Evolutionary conservation across 1,284 basidiomycete genomes (phyloP), one percentile per base, ranked within the genome.

Genomic region (Spongispora temasekensis): DNA sequence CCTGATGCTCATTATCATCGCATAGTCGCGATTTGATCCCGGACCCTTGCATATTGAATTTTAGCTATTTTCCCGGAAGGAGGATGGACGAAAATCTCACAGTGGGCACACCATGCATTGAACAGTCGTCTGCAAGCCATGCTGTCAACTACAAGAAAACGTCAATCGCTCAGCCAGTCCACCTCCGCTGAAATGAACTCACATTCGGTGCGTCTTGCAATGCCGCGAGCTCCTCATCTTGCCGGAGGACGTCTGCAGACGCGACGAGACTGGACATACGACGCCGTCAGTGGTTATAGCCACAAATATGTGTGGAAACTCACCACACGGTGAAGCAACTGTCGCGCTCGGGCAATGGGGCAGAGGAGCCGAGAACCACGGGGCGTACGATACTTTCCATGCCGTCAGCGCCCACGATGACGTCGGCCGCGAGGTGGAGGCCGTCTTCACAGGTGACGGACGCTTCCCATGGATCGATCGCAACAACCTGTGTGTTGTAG

Each of bases 391-490:
- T 64, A 65, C 86, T 87, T 67, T 83, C 72, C 21, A 78, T 76
- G 17, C 85, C 85, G 66, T 86, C 85, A 3, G 84, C 84, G 15
- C 81, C 84, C 3, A 87, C 69, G 30, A 87, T 72, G 19, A 86
- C 64, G 65, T 87, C 83, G 1, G 77, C 79, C 9, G 65, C 53
- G n/a, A 82, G 46, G 2, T 64, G 66, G 58, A 78, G 75, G 17
- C 81, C 84, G 42, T 66, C 71, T 27, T 73, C 65, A 42, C 82
- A 73, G 0, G 74, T 78, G 5, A 84, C 72, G 2, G 71, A 68
- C 5, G 73, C 71, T 3, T 65, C 31, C 50, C 69, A 71, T 15
- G 80, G 74, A 59, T 87, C 81, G 1, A 85, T 75, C 1, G 67
- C 64, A 5, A 77, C 68, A 21, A 85, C 83, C 32, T 73, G 72